These are phyloP conservation scores for Nothopassalora personata DNA, from an alignment of 2,329 filamentous ascomycete genomes.

Conservation along the genomic window DNA sequence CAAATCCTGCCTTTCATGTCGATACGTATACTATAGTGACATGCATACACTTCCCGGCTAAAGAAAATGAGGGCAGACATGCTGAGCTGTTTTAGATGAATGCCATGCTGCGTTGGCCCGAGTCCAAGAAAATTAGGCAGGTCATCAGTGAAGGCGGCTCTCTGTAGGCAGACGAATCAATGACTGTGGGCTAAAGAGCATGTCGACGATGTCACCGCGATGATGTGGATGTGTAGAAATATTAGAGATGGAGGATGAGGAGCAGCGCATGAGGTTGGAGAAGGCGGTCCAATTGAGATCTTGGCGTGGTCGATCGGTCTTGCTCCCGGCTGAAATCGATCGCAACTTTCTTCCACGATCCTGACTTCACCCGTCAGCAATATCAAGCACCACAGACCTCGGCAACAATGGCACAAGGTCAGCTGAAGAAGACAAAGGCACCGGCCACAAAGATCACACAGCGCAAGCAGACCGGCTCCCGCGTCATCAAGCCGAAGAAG, in stretches of 20 bases:
- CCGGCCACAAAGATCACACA: conserved; percentile 27
- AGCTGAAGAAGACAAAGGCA: conserved; percentile 28
- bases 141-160: too few species aligned
- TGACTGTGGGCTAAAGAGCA: neutral
- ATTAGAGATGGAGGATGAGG: neutral
- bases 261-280: neutral
- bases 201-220: neutral
- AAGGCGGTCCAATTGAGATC: neutral
- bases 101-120: too few species aligned
- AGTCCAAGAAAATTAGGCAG: too few species aligned
- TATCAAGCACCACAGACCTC: neutral
- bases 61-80: neutral
- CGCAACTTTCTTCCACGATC: neutral
- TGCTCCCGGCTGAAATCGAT: neutral
- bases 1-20: neutral
- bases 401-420: conserved; percentile 27
- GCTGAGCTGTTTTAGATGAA: neutral
- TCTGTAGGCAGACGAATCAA: neutral
- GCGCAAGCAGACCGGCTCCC: conserved; percentile 44
- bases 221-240: neutral
- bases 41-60: neutral
- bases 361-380: neutral
- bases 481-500: conserved; percentile 64
- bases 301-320: neutral
- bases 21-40: neutral